A percentile compares a stretch with the other conserved stretches of the same genome.
phyloP scores from a whole-genome alignment of 1,284 basidiomycete species.

The Exobasidium rhododendri region DNA sequence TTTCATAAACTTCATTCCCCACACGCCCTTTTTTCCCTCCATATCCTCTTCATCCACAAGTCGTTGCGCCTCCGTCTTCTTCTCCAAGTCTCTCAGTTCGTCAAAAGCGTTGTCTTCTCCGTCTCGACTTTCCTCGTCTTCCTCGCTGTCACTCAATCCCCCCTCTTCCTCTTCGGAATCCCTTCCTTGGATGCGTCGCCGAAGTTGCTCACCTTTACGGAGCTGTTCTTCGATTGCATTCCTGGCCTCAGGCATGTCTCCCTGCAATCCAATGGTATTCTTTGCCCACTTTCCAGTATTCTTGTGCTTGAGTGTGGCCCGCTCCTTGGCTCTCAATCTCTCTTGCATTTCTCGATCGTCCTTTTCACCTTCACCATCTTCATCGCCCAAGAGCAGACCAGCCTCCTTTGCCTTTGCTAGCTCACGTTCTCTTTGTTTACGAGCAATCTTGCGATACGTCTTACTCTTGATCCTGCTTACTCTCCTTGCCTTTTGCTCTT shows the following conservation, averaged over 20 bases:
- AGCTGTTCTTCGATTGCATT: conserved; percentile 47
- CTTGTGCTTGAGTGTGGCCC: conserved; percentile 53
- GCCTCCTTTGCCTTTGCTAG: conserved; percentile 52
- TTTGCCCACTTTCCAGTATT: conserved; percentile 55
- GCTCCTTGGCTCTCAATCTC: conserved; percentile 58
- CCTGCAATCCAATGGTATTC: conserved; percentile 23
- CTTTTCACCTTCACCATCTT: conserved; percentile 36
- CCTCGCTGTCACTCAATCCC: conserved; percentile 24
- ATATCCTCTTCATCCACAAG: conserved; percentile 31
- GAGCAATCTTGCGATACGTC: conserved; percentile 78
- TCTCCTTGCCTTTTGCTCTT: conserved; percentile 84
- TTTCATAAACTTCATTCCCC: conserved; percentile 55
- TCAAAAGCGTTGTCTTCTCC: conserved; percentile 29
- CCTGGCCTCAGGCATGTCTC: conserved; percentile 36
- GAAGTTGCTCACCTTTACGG: conserved; percentile 31
- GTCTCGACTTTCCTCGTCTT: conserved; percentile 23
- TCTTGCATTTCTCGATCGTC: conserved; percentile 67
- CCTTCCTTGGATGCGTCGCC: conserved; percentile 36
- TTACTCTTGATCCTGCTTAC: conserved; percentile 95
- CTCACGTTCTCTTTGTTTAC: conserved; percentile 69
- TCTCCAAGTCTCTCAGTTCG: conserved; percentile 27
- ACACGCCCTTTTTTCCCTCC: conserved; percentile 37
- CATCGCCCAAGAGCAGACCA: conserved; percentile 1
- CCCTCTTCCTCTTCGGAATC: conserved; percentile 20
- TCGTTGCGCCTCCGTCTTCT: conserved; percentile 22